Conservation (phyloP, 1,284 basidiomycete species). For the Polyporus tsugae region DNA sequence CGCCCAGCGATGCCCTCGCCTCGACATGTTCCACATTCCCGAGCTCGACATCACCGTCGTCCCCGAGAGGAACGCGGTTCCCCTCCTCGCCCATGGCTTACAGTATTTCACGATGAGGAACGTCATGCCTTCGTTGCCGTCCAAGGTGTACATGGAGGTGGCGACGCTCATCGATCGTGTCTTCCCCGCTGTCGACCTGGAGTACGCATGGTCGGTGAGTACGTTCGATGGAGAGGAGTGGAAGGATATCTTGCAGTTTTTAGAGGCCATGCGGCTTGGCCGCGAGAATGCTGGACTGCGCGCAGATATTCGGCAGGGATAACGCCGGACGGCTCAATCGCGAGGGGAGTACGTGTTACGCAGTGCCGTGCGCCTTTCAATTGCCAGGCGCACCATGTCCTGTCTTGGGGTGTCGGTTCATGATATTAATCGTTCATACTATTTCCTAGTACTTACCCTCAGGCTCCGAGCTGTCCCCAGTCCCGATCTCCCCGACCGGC, state of each 20-base stretch:
- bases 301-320: background rate
- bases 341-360: no score
- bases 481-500: no score
- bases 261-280: background rate
- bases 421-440: no score
- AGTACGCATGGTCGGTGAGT: background rate
- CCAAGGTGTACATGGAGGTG: background rate
- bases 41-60: no score
- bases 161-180: background rate
- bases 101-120: background rate
- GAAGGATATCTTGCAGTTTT: background rate
- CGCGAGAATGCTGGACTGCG: background rate
- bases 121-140: background rate
- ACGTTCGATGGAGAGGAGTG: background rate
- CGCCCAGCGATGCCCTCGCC: no score
- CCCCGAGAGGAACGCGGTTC: background rate
- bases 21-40: no score
- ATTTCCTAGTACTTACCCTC: no score
- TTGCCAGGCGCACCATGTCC: no score
- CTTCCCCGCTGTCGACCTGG: background rate
- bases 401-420: no score
- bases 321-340: background rate
- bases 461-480: no score
- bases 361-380: no score
- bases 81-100: background rate